Percentiles rank a stretch among this genome's conserved stretches.
Conservation (phyloP, 2,329 filamentous ascomycete species). For the Thielaviopsis musarum region DNA sequence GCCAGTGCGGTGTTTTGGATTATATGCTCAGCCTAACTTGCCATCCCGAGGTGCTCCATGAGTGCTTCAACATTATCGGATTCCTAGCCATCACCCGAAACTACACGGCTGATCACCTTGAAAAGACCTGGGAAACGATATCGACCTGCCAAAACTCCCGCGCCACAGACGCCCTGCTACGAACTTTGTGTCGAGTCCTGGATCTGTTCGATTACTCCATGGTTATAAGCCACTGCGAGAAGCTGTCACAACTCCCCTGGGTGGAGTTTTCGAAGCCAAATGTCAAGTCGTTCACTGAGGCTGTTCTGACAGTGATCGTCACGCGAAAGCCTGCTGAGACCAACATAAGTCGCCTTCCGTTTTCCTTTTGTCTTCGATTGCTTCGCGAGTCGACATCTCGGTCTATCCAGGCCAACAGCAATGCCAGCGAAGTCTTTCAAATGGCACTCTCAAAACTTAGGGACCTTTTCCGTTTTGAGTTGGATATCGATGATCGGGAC, state of each 20-base stretch:
- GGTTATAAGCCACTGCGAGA: conserved; percentile 52
- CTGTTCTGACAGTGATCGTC: conserved; percentile 33
- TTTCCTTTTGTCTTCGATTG: conserved; percentile 43
- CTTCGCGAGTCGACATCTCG: conserved; percentile 53
- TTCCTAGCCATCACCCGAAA: conserved; percentile 68
- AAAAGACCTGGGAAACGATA: conserved; percentile 72
- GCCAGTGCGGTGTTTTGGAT: conserved; percentile 54
- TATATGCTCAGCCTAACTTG: conserved; percentile 85
- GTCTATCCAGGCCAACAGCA: conserved; percentile 34
- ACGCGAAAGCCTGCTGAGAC: conserved; percentile 26
- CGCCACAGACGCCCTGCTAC: conserved; percentile 63
- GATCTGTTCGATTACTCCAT: conserved; percentile 30
- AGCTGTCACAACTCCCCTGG: conserved; percentile 48
- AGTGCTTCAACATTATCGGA: conserved; percentile 69
- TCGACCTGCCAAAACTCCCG: conserved; percentile 68
- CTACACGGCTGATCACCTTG: conserved; percentile 55
- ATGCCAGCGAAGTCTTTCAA: conserved; percentile 43
- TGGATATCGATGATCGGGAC: conserved; percentile 36
- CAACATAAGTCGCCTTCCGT: conserved; percentile 26
- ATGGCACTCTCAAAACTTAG: conserved; percentile 46
- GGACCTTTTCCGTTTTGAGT: conserved; percentile 39
- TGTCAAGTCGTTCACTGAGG: conserved; percentile 45
- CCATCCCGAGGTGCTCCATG: conserved; percentile 73
- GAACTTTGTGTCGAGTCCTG: conserved; percentile 38
- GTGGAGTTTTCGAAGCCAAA: conserved; percentile 38